These are phyloP conservation scores for Sclerospora graminicola DNA, from an alignment of 352 stramenopile species.

Conservation along the genomic window DNA sequence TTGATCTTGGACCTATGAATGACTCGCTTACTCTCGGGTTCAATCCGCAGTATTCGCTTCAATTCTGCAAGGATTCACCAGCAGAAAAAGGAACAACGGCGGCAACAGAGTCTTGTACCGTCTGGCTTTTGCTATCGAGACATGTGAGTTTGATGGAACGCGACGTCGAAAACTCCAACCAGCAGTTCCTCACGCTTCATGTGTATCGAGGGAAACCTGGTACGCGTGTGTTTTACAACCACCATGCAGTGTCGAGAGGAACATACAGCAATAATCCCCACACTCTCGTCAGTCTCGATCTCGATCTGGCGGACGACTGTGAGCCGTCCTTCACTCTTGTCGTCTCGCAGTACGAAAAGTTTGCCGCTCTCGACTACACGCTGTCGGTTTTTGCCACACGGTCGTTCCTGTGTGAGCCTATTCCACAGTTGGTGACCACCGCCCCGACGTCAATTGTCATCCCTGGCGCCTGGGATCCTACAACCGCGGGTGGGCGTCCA, in stretches of 20 bases:
- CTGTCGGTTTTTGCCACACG: conserved; percentile 78
- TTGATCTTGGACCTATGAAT: conserved; percentile 70
- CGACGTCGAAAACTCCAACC: conserved; percentile 33
- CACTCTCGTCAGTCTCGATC: conserved; percentile 80
- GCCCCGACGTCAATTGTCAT: conserved; percentile 33
- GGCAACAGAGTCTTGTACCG: conserved; percentile 26
- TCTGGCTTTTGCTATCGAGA: conserved; percentile 91
- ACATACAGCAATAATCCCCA: conserved; percentile 92
- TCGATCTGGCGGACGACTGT: conserved; percentile 40
- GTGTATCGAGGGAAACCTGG: conserved; percentile 68
- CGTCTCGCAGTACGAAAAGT: conserved; percentile 89
- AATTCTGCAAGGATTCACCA: conserved; percentile 28
- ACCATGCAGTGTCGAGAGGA: conserved; percentile 63
- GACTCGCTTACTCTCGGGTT: conserved; percentile 88
- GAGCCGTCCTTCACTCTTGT: conserved; percentile 80
- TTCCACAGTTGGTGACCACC: conserved; percentile 34
- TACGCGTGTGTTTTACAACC: conserved; percentile 76
- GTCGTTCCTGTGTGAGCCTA: conserved; percentile 47
- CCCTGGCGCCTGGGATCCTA: conserved; percentile 26
- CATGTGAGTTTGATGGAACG: conserved; percentile 83
- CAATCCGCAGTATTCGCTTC: conserved; percentile 91
- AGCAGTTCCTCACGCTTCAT: conserved; percentile 87
- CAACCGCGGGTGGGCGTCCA: conserved; percentile 45
- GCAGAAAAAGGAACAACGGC: conserved; percentile 5
- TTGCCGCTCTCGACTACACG: conserved; percentile 82